These are phyloP conservation scores for Metschnikowia proteae DNA, from an alignment of 805 yeast species.

Conservation along the genomic window DNA sequence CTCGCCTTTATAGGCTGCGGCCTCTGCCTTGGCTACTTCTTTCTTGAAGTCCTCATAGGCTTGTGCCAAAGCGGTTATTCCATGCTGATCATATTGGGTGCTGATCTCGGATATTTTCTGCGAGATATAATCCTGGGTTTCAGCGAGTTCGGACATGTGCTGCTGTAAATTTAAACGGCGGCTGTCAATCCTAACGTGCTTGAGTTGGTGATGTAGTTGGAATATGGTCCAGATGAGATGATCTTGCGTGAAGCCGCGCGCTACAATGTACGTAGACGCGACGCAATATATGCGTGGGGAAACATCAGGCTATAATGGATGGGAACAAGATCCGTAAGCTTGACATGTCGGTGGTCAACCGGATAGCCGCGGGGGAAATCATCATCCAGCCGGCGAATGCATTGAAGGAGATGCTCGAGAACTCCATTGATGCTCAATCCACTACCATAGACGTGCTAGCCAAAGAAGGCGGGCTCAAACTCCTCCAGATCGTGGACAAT, in stretches of 20 bases:
- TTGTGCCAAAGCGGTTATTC: slow-evolving; percentile 12
- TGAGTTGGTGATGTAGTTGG: not conserved
- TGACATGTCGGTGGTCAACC: slow-evolving; percentile 71
- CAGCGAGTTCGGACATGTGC: not conserved
- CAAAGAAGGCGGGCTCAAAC: slow-evolving; percentile 89
- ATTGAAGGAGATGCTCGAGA: slow-evolving; percentile 86
- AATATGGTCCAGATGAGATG: not conserved
- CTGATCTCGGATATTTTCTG: slow-evolving; percentile 11
- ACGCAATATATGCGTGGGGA: not conserved
- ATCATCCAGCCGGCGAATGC: slow-evolving; percentile 94
- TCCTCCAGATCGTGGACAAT: slow-evolving; percentile 84
- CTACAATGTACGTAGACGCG: slow-evolving; percentile 1
- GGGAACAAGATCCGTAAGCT: slow-evolving; percentile 31
- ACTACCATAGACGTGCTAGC: slow-evolving; percentile 70
- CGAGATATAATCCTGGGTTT: slow-evolving; percentile 8
- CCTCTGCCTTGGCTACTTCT: slow-evolving; percentile 34
- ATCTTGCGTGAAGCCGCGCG: not conserved
- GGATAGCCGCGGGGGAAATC: slow-evolving; percentile 97
- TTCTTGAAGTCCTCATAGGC: slow-evolving; percentile 29
- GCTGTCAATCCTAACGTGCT: no score
- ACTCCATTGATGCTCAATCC: slow-evolving; percentile 83
- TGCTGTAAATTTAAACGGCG: no score
- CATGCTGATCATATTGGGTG: slow-evolving; percentile 10
- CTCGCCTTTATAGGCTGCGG: slow-evolving; percentile 54
- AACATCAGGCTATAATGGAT: not conserved